These are phyloP conservation scores for Phialophora tarda DNA, from an alignment of 2,329 filamentous ascomycete species.

Conservation along the genomic window DNA sequence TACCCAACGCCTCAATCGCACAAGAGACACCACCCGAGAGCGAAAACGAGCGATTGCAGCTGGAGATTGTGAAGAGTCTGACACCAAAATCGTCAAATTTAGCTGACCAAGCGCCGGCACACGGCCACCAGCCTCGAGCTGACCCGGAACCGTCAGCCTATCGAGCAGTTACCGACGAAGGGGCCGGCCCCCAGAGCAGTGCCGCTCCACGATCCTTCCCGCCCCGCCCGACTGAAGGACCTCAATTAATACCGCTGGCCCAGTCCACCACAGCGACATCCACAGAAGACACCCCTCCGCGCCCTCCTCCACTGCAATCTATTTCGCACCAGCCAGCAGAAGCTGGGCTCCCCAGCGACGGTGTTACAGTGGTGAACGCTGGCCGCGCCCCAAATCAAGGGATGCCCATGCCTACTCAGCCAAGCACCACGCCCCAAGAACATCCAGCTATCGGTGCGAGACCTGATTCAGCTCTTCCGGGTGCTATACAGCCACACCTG, in stretches of 20 bases:
- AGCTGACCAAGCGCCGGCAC: conserved; percentile 12
- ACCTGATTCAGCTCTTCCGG: background rate
- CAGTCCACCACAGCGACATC: background rate
- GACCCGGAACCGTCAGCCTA: background rate
- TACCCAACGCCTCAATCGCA: conserved; percentile 44
- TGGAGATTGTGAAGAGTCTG: conserved; percentile 57
- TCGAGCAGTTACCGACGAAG: background rate
- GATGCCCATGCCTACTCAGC: background rate
- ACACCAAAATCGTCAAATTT: conserved; percentile 43
- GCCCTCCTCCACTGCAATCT: background rate
- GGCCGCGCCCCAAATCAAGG: background rate
- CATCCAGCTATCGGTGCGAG: background rate
- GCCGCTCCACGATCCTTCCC: background rate
- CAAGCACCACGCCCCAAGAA: conserved; percentile 1
- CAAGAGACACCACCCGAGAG: conserved; percentile 48
- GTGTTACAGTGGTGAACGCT: background rate
- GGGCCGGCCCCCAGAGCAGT: background rate
- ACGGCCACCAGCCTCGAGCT: background rate
- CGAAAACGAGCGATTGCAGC: conserved; percentile 53
- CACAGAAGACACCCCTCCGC: background rate
- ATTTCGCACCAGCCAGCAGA: background rate
- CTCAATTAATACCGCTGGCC: background rate
- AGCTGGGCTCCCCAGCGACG: background rate
- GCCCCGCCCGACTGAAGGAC: background rate
- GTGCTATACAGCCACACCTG: background rate